phyloP scores from a whole-genome alignment of 805 yeast genomes.

The Schwanniomyces yamadae region DNA sequence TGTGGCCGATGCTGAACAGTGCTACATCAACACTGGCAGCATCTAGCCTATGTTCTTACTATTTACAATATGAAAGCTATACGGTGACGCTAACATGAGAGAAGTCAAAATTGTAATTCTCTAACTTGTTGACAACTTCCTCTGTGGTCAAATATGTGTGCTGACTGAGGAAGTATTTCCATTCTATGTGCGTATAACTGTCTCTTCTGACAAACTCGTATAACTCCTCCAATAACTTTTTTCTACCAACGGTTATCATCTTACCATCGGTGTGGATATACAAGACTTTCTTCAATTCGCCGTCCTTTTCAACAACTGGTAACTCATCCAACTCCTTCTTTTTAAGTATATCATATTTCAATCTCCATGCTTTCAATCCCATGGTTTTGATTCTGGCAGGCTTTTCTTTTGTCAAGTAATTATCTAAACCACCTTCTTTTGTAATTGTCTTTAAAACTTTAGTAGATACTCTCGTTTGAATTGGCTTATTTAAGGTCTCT shows the following conservation, averaged over 20 bases:
- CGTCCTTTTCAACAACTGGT: slow-evolving; percentile 30
- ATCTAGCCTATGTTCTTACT: too few relatives aligned
- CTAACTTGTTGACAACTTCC: slow-evolving; percentile 52
- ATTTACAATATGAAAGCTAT: slow-evolving; percentile 4
- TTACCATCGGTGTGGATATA: slow-evolving; percentile 46
- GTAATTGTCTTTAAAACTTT: slow-evolving; percentile 83
- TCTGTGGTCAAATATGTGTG: slow-evolving; percentile 46
- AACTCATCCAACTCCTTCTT: slow-evolving; percentile 39
- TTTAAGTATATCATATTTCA: slow-evolving; percentile 71
- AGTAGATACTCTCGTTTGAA: slow-evolving; percentile 67
- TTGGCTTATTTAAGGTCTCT: slow-evolving; percentile 59
- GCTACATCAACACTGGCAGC: too few relatives aligned
- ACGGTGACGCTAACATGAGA: slow-evolving; percentile 21
- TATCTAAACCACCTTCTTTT: slow-evolving; percentile 93
- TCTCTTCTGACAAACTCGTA: slow-evolving; percentile 50
- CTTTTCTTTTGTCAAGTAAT: slow-evolving; percentile 81
- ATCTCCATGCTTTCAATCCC: slow-evolving; percentile 90
- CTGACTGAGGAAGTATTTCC: slow-evolving; percentile 45
- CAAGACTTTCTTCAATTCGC: slow-evolving; percentile 41
- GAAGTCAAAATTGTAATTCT: slow-evolving; percentile 41
- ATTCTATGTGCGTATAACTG: slow-evolving; percentile 43
- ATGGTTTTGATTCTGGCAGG: slow-evolving; percentile 88
- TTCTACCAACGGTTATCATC: slow-evolving; percentile 61
- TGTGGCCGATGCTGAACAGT: too few relatives aligned
- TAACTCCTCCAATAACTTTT: slow-evolving; percentile 55